Evolutionary conservation across 495 filamentous ascomycete species (phyloP), one percentile per base, ranked within the genome.

Genomic region (Podospora bellae-mahoneyi): DNA sequence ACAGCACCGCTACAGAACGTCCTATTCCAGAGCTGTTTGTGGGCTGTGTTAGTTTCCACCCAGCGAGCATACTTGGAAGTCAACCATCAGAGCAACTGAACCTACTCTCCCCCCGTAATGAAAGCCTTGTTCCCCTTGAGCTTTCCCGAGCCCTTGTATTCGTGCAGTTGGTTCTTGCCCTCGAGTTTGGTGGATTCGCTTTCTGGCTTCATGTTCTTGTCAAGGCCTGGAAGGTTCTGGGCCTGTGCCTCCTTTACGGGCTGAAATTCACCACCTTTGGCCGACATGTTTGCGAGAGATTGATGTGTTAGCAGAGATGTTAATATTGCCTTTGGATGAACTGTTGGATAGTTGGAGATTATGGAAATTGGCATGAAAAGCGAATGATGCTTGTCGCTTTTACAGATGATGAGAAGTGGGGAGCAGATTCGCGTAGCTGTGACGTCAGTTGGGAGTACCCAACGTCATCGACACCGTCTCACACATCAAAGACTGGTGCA

Each of bases 1-100:
- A 85, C 5, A 88, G 77, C 9, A 84, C 80, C 1, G 85, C 87
- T 10, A 88, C 79, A 0, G 84, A 76, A 5, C 85, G 82, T 39
- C 84, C 85, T 34, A 86, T 86, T 26, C 81, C 84, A 2, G 83
- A 85, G 64, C 83, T 84, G 59, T 6, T 53, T 3, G 6, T 1
- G 9, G 32, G 56, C 32, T 48, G 3, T 6, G 32, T 32, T 10
- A 56, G 10, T 59, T 81, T 84, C 69, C 80, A 82, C 19, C 79
- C 23, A 23, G 23, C 23, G 23, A 16, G 39, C 39, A 48, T 48
- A 23, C 23, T 23, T 23, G 39, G 39, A 48, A 48, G 2, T 48
- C 18, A 48, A 16, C 39, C 5, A 48, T 10, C 15, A 48, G 30
- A 32, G 6, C 4, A 48, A 13, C 39, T 48, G 2, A 48, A 48